phyloP scores from a whole-genome alignment of 352 stramenopile species.

The Phytophthora fragariae region DNA sequence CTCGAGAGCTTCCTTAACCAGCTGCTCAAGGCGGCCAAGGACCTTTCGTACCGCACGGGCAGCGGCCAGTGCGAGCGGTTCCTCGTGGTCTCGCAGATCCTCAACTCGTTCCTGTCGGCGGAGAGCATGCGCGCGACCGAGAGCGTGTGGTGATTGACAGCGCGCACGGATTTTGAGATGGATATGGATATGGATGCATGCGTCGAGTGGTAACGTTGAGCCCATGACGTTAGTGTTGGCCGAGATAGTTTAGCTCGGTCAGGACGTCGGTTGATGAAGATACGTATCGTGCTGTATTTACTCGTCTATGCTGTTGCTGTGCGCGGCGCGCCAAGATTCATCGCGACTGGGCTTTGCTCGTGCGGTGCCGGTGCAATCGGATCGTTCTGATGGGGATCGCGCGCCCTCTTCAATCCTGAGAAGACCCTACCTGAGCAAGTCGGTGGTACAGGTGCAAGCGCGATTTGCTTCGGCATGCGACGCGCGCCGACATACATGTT shows the following conservation, averaged over 20 bases:
- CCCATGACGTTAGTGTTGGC: not conserved
- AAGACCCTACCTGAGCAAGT: not conserved
- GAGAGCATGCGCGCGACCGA: constrained; percentile 28
- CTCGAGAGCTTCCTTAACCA: constrained; percentile 51
- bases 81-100: constrained; percentile 51
- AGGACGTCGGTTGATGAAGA: constrained; percentile 5
- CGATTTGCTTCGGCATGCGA: constrained; percentile 21
- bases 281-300: not conserved
- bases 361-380: not conserved
- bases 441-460: constrained; percentile 28
- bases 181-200: not conserved
- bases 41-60: constrained; percentile 52
- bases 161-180: no score
- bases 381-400: not conserved
- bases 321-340: not conserved
- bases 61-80: constrained; percentile 56
- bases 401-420: not conserved
- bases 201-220: not conserved
- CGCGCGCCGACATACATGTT: not conserved
- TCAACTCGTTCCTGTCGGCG: constrained; percentile 65
- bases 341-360: not conserved
- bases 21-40: constrained; percentile 50
- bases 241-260: not conserved
- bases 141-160: constrained; percentile 28
- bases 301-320: not conserved